A percentile compares a stretch with the other conserved stretches of the same genome.
Evolutionary conservation across 2,329 filamentous ascomycete genomes (phyloP).

Genomic region (Claviceps cyperi): DNA sequence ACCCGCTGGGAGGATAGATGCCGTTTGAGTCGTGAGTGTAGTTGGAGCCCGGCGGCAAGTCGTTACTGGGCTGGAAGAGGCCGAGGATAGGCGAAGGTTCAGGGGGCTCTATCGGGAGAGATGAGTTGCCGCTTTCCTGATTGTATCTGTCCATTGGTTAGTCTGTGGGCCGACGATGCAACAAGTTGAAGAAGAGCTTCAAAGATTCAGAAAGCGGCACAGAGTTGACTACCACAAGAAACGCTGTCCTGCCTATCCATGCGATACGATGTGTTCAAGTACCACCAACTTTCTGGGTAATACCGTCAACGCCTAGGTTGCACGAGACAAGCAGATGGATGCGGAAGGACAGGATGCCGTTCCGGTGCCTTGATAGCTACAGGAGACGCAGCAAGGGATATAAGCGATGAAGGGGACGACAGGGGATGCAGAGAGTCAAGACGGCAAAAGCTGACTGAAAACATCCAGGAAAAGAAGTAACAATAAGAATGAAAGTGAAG

Average conservation of each 20-base stretch:
- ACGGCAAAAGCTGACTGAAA: neutral
- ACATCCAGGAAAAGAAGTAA: neutral
- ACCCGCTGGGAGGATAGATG: constrained; percentile 30
- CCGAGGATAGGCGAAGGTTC: constrained; percentile 36
- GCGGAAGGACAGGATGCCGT: constrained; percentile 4
- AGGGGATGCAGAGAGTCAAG: neutral
- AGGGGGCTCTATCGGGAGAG: constrained; percentile 39
- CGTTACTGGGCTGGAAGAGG: constrained; percentile 32
- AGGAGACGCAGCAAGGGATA: neutral
- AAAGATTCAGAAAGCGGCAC: constrained; percentile 5
- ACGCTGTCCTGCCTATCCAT: constrained; percentile 23
- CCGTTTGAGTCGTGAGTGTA: constrained; percentile 35
- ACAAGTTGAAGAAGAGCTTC: constrained; percentile 4
- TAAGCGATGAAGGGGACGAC: neutral
- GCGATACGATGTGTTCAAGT: constrained; percentile 17
- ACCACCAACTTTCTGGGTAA: constrained; percentile 19
- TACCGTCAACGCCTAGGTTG: constrained; percentile 31
- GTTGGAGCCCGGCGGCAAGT: constrained; percentile 29
- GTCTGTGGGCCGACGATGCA: constrained; percentile 5
- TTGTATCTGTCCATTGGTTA: constrained; percentile 31
- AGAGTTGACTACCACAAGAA: constrained; percentile 16
- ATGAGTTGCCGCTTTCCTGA: constrained; percentile 36
- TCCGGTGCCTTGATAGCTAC: constrained; percentile 3
- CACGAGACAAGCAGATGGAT: constrained; percentile 18
- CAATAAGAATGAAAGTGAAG: neutral